Evolutionary conservation across 2,329 filamentous ascomycete genomes (phyloP).

Genomic region (Fusarium chuoi): DNA sequence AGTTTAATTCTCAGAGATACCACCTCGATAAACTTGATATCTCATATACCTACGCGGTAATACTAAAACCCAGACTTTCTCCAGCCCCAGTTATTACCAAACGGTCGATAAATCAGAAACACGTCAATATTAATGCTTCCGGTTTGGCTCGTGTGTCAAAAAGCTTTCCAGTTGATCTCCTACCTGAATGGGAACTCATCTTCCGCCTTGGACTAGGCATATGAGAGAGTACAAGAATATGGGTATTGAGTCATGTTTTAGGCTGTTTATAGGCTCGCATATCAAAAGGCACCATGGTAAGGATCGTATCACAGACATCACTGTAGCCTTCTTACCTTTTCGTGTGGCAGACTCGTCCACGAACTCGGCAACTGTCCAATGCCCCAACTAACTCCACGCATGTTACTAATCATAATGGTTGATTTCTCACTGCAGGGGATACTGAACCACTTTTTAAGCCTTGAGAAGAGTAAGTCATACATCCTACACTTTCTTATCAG

Average conservation of each 20-base stretch:
- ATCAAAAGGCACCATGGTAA: not conserved
- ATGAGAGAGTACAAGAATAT: not conserved
- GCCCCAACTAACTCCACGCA: not conserved
- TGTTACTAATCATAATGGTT: not conserved
- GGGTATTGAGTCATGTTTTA: not conserved
- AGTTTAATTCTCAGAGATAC: not conserved
- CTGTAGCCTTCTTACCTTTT: not conserved
- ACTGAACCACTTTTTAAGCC: not conserved
- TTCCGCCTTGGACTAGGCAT: not conserved
- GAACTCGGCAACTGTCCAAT: not conserved
- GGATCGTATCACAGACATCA: not conserved
- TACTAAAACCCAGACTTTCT: not conserved
- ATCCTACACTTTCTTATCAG: no score
- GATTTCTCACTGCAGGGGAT: no score
- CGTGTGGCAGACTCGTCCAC: not conserved
- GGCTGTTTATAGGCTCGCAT: not conserved
- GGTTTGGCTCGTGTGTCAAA: not conserved
- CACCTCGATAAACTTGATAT: not conserved
- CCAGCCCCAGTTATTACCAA: not conserved
- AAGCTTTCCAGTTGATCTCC: not conserved
- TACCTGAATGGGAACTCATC: not conserved
- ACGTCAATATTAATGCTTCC: not conserved
- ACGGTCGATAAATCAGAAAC: not conserved
- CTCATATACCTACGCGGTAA: not conserved
- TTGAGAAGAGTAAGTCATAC: not conserved